These are phyloP conservation scores for Oryza officinalis DNA, from an alignment of 176 grass and related monocot species.

Conservation along the genomic window DNA sequence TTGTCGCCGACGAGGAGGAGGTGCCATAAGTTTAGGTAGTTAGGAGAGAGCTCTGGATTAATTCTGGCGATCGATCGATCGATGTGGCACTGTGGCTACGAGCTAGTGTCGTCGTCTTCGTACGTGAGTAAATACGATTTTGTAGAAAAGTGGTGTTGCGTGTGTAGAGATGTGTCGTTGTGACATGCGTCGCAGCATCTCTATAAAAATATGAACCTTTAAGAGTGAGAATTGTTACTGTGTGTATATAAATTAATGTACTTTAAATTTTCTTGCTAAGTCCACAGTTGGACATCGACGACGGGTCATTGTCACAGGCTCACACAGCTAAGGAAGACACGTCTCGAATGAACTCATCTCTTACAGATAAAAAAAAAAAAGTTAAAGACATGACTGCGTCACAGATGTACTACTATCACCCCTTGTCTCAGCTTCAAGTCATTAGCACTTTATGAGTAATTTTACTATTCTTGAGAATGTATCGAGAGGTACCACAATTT, in stretches of 20 bases:
- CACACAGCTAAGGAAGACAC: too few relatives aligned
- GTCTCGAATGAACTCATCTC: too few relatives aligned
- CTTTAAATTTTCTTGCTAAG: background rate
- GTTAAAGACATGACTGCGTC: too few relatives aligned
- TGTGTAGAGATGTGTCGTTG: background rate
- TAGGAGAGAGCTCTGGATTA: background rate
- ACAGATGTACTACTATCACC: too few relatives aligned
- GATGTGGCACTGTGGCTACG: too few relatives aligned
- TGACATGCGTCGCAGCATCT: background rate
- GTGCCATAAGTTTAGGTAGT: background rate
- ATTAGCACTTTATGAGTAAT: too few relatives aligned
- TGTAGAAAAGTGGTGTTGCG: background rate
- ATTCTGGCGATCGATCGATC: background rate
- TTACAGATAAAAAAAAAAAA: too few relatives aligned
- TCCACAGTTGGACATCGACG: too few relatives aligned
- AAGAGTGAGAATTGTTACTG: background rate
- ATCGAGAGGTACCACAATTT: too few relatives aligned
- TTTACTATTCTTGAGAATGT: too few relatives aligned
- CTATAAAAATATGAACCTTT: background rate
- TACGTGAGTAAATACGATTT: constrained; percentile 44
- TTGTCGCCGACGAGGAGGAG: background rate
- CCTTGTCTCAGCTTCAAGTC: too few relatives aligned
- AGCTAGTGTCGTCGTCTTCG: background rate
- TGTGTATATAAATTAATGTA: background rate
- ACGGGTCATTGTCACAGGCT: too few relatives aligned